Conservation (phyloP, 371 early-diverging fungal species). For the Mortierella sp. region DNA sequence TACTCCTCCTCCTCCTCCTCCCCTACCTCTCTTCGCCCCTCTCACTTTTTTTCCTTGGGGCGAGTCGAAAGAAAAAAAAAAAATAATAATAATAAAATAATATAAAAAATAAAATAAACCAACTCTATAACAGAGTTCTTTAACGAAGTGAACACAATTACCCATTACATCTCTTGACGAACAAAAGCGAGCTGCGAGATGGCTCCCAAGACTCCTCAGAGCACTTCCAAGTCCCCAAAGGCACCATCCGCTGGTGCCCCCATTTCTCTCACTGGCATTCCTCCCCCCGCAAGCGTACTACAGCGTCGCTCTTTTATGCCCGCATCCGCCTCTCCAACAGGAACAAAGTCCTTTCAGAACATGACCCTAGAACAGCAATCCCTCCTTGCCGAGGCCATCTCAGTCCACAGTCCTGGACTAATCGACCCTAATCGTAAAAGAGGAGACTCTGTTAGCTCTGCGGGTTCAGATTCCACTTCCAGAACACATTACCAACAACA, state of each 20-base stretch:
- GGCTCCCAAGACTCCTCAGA: slow-evolving; percentile 48
- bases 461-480: neutral
- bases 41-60: neutral
- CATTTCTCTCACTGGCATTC: slow-evolving; percentile 32
- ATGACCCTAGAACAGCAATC: slow-evolving; percentile 48
- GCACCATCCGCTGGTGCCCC: slow-evolving; percentile 21
- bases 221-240: slow-evolving; percentile 36
- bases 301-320: slow-evolving; percentile 38
- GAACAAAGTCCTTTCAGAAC: slow-evolving; percentile 25
- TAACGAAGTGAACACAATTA: neutral
- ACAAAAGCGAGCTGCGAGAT: slow-evolving; percentile 17
- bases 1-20: neutral
- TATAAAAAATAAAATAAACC: slow-evolving; percentile 1
- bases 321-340: slow-evolving; percentile 6
- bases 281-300: slow-evolving; percentile 19
- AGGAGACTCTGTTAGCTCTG: slow-evolving; percentile 35
- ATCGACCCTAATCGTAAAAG: slow-evolving; percentile 30
- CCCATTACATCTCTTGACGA: neutral
- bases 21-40: neutral
- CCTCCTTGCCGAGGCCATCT: slow-evolving; percentile 45
- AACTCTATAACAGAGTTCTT: neutral
- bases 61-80: neutral
- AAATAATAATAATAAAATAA: neutral
- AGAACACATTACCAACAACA: slow-evolving; percentile 4
- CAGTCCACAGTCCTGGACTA: slow-evolving; percentile 31